Evolutionary conservation across 345 rosid genomes (phyloP).

Genomic region (Mallotus nudiflorus): DNA sequence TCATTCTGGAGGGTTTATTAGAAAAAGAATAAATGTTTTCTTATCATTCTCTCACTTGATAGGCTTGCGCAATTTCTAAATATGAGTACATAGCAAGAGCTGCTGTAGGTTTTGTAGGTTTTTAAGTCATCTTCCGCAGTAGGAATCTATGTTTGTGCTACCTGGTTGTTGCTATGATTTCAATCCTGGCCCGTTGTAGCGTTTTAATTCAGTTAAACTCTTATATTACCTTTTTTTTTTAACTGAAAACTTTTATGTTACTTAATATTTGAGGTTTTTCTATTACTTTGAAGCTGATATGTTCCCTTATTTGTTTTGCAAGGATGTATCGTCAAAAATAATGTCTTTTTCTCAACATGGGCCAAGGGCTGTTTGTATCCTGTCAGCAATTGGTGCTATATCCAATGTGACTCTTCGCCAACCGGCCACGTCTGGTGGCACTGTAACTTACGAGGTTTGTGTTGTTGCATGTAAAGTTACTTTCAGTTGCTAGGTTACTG

Average conservation of each 20-base stretch:
- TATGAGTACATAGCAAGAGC: slow-evolving; percentile 2
- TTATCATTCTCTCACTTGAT: background rate
- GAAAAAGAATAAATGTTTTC: background rate
- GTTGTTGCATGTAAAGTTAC: slow-evolving; percentile 1
- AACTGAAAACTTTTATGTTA: too few species aligned
- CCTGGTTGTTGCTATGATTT: background rate
- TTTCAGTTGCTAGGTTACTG: background rate
- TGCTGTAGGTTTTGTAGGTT: background rate
- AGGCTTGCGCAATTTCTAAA: background rate
- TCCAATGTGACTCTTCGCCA: slow-evolving; percentile 78
- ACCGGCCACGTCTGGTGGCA: slow-evolving; percentile 69
- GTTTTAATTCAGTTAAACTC: background rate
- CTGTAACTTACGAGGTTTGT: slow-evolving; percentile 75
- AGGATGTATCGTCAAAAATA: slow-evolving; percentile 68
- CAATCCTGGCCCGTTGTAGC: background rate
- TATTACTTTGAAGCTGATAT: background rate
- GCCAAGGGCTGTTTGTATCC: slow-evolving; percentile 61
- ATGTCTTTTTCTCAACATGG: slow-evolving; percentile 71
- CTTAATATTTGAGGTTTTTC: background rate
- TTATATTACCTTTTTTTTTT: too few species aligned
- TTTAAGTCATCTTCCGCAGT: background rate
- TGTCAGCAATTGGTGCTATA: slow-evolving; percentile 76
- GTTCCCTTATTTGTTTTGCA: slow-evolving; percentile 18
- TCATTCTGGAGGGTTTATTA: background rate
- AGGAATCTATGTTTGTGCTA: background rate